Conservation (phyloP, 768 basidiomycete species). For the Termitomyces eurrhizus region DNA sequence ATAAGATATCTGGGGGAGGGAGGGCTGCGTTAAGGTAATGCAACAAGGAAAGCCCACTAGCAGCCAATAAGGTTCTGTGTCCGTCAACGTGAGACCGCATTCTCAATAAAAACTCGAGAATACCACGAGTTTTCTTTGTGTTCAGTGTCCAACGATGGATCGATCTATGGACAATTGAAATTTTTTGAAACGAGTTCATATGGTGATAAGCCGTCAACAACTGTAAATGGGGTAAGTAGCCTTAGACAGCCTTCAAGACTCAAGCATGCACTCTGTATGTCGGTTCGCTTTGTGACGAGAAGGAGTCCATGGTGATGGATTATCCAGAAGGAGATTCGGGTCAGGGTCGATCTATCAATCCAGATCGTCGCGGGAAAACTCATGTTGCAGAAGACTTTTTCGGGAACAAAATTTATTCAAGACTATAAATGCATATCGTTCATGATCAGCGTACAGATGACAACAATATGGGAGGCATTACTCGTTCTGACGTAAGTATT, state of each 20-base stretch:
- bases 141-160: no score
- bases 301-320: no score
- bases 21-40: not conserved
- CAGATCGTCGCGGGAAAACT: no score
- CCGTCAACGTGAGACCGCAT: not conserved
- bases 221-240: not conserved
- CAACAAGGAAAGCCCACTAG: not conserved
- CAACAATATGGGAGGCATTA: not conserved
- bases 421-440: not conserved
- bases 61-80: not conserved
- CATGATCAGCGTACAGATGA: not conserved
- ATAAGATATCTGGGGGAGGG: not conserved
- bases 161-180: no score
- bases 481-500: constrained; percentile 13
- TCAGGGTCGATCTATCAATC: no score
- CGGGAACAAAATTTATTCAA: not conserved
- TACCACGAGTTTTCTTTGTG: no score
- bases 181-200: not conserved
- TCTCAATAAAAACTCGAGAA: not conserved
- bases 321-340: no score
- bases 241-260: no score
- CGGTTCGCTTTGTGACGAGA: no score
- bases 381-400: no score
- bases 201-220: not conserved
- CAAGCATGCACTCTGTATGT: no score